These are phyloP conservation scores for Cochlearia excelsa DNA, from an alignment of 345 rosid genomes.

Conservation along the genomic window DNA sequence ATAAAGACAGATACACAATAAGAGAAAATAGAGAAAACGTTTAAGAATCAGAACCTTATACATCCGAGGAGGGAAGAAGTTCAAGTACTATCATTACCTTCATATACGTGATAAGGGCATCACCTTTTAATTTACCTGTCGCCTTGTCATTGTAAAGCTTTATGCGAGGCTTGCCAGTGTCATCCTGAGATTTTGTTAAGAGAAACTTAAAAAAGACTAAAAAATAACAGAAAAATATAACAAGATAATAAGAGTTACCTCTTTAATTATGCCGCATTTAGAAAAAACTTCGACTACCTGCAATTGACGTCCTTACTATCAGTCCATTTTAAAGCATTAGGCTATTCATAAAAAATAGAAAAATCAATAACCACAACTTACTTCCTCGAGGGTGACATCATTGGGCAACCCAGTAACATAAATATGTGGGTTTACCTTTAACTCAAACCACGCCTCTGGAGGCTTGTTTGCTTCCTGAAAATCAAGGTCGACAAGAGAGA, in stretches of 20 bases:
- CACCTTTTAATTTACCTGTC: conserved; percentile 88
- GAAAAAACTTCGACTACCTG: conserved; percentile 91
- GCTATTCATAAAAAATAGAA: conserved; percentile 6
- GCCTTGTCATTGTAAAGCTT: conserved; percentile 87
- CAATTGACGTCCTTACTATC: conserved; percentile 32
- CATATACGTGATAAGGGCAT: conserved; percentile 86
- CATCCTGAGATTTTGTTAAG: conserved; percentile 62
- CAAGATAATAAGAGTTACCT: conserved; percentile 47
- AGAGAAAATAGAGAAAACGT: conserved; percentile 9
- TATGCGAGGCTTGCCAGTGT: conserved; percentile 80
- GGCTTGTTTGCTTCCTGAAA: conserved; percentile 89
- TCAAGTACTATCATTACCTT: conserved; percentile 51
- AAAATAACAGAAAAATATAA: background rate
- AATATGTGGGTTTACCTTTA: conserved; percentile 94
- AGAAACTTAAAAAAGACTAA: conserved; percentile 9
- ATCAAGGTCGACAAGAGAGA: conserved; percentile 3
- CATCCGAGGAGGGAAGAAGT: conserved; percentile 27
- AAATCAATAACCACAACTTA: conserved; percentile 42
- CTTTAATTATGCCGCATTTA: conserved; percentile 96
- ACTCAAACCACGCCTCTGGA: conserved; percentile 96
- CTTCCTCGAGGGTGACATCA: conserved; percentile 85
- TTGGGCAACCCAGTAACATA: conserved; percentile 92
- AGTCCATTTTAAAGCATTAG: conserved; percentile 21
- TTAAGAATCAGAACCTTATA: conserved; percentile 16
- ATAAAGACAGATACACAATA: conserved; percentile 17